A percentile compares a stretch with the other conserved stretches of the same genome.
These are phyloP conservation scores for Phycomyces nitens DNA, from an alignment of 192 early-diverging fungal genomes.

Conservation along the genomic window DNA sequence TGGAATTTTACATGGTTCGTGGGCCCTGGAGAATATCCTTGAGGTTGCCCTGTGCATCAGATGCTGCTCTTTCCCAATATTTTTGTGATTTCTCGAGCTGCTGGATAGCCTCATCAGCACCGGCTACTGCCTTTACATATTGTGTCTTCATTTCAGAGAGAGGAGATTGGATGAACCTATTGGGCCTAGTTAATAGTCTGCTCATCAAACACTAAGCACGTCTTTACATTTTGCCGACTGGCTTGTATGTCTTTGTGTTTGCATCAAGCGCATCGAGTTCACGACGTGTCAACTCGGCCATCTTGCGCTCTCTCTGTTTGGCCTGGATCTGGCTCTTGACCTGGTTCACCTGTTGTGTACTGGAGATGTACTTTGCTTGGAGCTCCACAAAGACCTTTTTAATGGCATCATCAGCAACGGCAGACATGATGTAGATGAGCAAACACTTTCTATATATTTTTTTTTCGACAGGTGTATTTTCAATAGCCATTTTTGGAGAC, in stretches of 20 bases:
- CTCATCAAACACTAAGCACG: background rate
- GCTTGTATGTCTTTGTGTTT: slow-evolving; percentile 61
- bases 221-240: slow-evolving; percentile 71
- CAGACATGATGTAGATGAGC: slow-evolving; percentile 2
- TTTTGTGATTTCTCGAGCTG: slow-evolving; percentile 40
- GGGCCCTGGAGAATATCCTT: slow-evolving; percentile 39
- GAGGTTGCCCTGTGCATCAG: slow-evolving; percentile 38
- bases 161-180: slow-evolving; percentile 37
- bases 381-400: slow-evolving; percentile 58
- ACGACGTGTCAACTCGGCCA: slow-evolving; percentile 64
- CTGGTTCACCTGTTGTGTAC: slow-evolving; percentile 53
- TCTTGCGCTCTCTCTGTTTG: slow-evolving; percentile 62
- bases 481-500: background rate
- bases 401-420: slow-evolving; percentile 17
- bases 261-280: slow-evolving; percentile 55
- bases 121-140: slow-evolving; percentile 16
- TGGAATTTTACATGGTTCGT: slow-evolving; percentile 2
- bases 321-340: slow-evolving; percentile 61
- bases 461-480: background rate
- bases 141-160: slow-evolving; percentile 29
- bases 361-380: slow-evolving; percentile 61
- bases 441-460: background rate
- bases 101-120: slow-evolving; percentile 29
- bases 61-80: slow-evolving; percentile 36
- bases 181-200: background rate